Percentiles rank a stretch among this genome's conserved stretches.
These are phyloP conservation scores for Cubamyces sp. DNA, from an alignment of 768 basidiomycete genomes.

Conservation along the genomic window DNA sequence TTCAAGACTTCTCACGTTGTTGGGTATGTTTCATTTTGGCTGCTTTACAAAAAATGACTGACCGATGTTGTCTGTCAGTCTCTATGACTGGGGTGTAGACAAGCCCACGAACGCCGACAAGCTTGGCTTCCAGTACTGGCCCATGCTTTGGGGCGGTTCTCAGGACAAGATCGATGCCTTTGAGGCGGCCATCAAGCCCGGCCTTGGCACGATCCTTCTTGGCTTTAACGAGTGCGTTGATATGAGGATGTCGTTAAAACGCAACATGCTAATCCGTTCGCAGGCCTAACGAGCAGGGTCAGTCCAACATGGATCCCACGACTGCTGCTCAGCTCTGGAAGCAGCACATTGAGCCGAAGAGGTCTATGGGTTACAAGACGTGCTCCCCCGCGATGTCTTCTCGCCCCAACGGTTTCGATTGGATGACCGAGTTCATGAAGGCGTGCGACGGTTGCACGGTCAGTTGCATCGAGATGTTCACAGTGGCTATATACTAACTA, in stretches of 20 bases:
- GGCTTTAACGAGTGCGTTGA: conserved; percentile 76
- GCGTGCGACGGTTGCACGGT: conserved; percentile 45
- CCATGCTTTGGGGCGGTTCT: conserved; percentile 74
- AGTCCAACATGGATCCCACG: conserved; percentile 61
- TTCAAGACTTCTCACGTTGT: conserved; percentile 51
- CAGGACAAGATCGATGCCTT: conserved; percentile 50
- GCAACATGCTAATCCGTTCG: conserved; percentile 18
- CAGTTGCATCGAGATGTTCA: not conserved
- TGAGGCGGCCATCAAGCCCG: conserved; percentile 46
- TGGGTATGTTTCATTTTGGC: conserved; percentile 40
- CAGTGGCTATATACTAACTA: not conserved
- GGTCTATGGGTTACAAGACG: conserved; percentile 56
- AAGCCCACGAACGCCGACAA: conserved; percentile 44
- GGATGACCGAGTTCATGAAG: conserved; percentile 64
- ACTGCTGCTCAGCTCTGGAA: conserved; percentile 61
- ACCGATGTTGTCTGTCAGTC: conserved; percentile 27
- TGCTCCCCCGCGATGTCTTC: conserved; percentile 72
- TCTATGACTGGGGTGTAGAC: conserved; percentile 72
- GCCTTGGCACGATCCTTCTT: conserved; percentile 55
- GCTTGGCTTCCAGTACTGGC: conserved; percentile 56
- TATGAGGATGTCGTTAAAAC: conserved; percentile 34
- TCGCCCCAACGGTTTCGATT: conserved; percentile 56
- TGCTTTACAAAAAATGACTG: too few relatives aligned
- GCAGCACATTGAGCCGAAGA: conserved; percentile 62
- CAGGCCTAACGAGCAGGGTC: conserved; percentile 69